Conservation (phyloP, 1,284 basidiomycete species). For the Inonotus hispidus region DNA sequence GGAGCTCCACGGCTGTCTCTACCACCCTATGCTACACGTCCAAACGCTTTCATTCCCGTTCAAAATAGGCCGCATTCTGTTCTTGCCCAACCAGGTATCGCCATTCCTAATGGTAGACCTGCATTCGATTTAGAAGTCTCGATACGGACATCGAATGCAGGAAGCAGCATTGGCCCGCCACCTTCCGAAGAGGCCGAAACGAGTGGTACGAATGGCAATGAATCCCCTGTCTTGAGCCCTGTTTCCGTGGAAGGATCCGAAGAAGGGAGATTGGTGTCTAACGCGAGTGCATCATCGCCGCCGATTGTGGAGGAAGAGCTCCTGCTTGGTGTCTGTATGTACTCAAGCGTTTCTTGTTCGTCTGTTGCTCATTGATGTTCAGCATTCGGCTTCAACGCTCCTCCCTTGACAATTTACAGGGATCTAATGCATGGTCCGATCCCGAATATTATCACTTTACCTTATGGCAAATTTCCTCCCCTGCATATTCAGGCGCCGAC, state of each 20-base stretch:
- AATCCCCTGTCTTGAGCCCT: background rate
- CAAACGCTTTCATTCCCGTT: background rate
- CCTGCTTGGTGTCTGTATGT: conserved; percentile 19
- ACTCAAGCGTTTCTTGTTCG: background rate
- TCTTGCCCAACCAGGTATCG: background rate
- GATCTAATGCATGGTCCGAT: conserved; percentile 46
- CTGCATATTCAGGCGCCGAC: conserved; percentile 66
- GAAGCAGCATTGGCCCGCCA: background rate
- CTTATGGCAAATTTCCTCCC: conserved; percentile 59
- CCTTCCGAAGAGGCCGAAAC: background rate
- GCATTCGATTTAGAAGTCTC: background rate
- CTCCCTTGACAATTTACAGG: conserved; percentile 44
- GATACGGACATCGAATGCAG: background rate
- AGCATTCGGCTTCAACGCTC: conserved; percentile 63
- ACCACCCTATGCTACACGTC: background rate
- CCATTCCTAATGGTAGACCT: conserved; percentile 1
- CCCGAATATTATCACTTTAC: conserved; percentile 66
- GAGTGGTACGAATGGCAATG: background rate
- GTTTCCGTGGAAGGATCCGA: background rate
- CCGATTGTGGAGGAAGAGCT: conserved; percentile 19
- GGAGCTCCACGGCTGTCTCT: too few species aligned
- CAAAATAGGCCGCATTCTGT: background rate
- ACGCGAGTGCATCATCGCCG: conserved; percentile 2
- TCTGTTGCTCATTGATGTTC: conserved; percentile 17
- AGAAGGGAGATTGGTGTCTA: conserved; percentile 4